Evolutionary conservation across 2,329 filamentous ascomycete genomes (phyloP), one percentile per base, ranked within the genome.

Genomic region (Exophiala sideris): DNA sequence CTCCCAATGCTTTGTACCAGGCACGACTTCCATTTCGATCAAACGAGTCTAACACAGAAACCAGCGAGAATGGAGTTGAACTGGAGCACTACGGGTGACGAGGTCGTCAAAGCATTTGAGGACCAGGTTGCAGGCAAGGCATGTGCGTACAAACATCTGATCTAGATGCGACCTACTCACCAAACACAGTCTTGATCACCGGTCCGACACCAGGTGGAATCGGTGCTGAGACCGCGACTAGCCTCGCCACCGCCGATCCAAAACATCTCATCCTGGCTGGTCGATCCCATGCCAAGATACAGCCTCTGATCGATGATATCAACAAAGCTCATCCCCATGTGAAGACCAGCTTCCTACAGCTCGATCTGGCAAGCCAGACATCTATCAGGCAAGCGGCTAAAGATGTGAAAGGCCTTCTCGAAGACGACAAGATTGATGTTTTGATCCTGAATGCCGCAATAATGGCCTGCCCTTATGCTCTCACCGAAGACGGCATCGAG

Each of bases 391-490:
- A 52, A 3, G 66, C 67, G 2, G 64, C 62, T 7, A 56, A 54
- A 12, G 46, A 60, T 9, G 56, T 67, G 45, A 81, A 71, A 6
- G 70, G 63, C 5, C 24, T 47, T 12, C 48, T 55, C 2, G 44
- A 6, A 5, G 54, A 34, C 29, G 48, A 47, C 46, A 51, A 59
- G 38, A 69, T 77, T 40, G 71, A 75, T 59, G 65, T 76, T 1
- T 58, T 76, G 2, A 69, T 77, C 52, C 73, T 76, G 62, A 77
- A 73, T 54, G 72, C 75, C 9, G 74, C 71, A 1, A 64, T 75
- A 33, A 74, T 74, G 69, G 68, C 62, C 1, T 58, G 64, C 3
- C 70, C 68, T 47, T 48, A 58, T 36, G 41, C 33, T 2, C 47
- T 60, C 3, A 52, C 56, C 1, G 47, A 24, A 16, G 69, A 76